phyloP scores from a whole-genome alignment of 805 yeast species.

The Candida maris region DNA sequence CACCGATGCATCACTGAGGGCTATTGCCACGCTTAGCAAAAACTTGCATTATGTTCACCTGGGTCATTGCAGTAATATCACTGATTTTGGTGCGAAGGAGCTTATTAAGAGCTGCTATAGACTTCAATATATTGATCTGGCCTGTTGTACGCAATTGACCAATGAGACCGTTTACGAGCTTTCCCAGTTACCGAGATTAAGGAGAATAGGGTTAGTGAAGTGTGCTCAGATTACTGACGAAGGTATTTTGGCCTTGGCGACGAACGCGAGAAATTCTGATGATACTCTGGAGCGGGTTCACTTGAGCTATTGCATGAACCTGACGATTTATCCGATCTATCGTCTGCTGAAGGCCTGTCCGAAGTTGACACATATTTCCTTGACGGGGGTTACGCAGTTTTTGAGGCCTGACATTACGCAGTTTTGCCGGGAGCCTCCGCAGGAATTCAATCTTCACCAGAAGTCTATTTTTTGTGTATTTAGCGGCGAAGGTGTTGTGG shows the following conservation, averaged over 20 bases:
- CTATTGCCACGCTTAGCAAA: conserved; percentile 70
- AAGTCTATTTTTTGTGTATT: conserved; percentile 86
- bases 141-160: conserved; percentile 88
- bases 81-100: conserved; percentile 80
- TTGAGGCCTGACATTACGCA: conserved; percentile 78
- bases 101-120: conserved; percentile 77
- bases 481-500: conserved; percentile 82
- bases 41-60: conserved; percentile 85
- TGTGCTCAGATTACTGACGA: conserved; percentile 84
- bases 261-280: conserved; percentile 50
- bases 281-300: conserved; percentile 91
- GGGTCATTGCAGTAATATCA: conserved; percentile 89
- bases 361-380: conserved; percentile 79
- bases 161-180: conserved; percentile 76
- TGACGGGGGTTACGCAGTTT: conserved; percentile 91
- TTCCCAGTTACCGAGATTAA: conserved; percentile 70
- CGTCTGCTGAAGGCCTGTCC: conserved; percentile 77
- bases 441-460: conserved; percentile 85
- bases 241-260: conserved; percentile 66
- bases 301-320: conserved; percentile 81
- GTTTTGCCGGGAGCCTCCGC: conserved; percentile 89
- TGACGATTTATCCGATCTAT: conserved; percentile 75
- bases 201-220: conserved; percentile 91
- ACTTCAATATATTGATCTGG: conserved; percentile 88
- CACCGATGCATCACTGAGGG: conserved; percentile 74